phyloP scores from a whole-genome alignment of 345 rosid genomes.

The Salix exigua region DNA sequence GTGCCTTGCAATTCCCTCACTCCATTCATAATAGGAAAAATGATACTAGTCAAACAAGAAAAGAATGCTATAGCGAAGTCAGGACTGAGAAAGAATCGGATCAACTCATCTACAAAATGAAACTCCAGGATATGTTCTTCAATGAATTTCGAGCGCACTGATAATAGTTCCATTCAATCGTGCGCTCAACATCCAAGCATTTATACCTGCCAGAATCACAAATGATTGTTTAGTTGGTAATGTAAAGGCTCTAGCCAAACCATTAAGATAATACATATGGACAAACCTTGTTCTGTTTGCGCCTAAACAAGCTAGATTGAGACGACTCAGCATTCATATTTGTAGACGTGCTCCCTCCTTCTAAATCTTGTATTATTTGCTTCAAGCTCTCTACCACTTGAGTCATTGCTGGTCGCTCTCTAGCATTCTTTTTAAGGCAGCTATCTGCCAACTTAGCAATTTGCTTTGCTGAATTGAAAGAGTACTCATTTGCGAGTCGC shows the following conservation, averaged over 20 bases:
- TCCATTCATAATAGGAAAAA: background rate
- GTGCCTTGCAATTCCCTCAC: background rate
- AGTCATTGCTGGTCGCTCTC: conserved; percentile 70
- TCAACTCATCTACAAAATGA: background rate
- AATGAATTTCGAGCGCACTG: background rate
- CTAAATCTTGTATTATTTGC: conserved; percentile 53
- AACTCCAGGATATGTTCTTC: background rate
- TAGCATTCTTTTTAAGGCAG: conserved; percentile 66
- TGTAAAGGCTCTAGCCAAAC: background rate
- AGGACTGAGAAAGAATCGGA: background rate
- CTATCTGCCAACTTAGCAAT: conserved; percentile 68
- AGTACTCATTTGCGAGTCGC: conserved; percentile 49
- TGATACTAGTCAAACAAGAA: background rate
- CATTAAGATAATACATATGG: background rate
- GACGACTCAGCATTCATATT: conserved; percentile 5
- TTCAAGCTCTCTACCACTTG: conserved; percentile 48
- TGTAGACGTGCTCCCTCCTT: conserved; percentile 20
- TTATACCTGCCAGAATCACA: conserved; percentile 22
- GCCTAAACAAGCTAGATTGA: background rate
- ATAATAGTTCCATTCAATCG: background rate
- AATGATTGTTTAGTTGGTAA: background rate
- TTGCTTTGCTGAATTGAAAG: conserved; percentile 40
- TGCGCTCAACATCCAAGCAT: background rate
- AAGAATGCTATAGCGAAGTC: background rate
- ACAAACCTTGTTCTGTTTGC: conserved; percentile 17